These are phyloP conservation scores for Royoungia palumana DNA, from an alignment of 768 basidiomycete genomes.

Conservation along the genomic window DNA sequence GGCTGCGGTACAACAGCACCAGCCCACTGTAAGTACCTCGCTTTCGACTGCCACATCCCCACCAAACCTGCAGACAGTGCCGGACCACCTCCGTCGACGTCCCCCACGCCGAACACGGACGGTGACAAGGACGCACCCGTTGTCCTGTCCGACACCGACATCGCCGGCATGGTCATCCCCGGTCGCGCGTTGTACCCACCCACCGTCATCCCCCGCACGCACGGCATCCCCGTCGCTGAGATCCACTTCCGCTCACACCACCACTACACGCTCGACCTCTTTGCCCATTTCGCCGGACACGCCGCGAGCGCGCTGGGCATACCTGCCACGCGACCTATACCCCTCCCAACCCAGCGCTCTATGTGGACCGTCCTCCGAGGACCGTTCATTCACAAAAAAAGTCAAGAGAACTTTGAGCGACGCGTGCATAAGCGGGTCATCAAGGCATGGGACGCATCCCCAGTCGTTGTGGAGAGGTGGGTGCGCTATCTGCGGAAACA, in stretches of 20 bases:
- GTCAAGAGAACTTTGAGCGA: conserved; percentile 93
- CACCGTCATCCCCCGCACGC: conserved; percentile 54
- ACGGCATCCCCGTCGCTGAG: conserved; percentile 73
- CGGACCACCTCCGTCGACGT: background rate
- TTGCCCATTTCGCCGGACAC: conserved; percentile 79
- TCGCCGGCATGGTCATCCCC: conserved; percentile 55
- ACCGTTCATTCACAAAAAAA: conserved; percentile 91
- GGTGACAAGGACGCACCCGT: conserved; percentile 4
- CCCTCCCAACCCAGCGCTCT: conserved; percentile 69
- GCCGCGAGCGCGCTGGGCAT: conserved; percentile 84
- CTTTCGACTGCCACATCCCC: background rate
- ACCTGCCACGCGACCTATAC: conserved; percentile 60
- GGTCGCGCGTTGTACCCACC: conserved; percentile 59
- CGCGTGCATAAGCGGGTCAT: conserved; percentile 79
- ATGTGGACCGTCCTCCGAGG: conserved; percentile 84
- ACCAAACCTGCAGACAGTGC: conserved; percentile 1
- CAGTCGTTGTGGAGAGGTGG: conserved; percentile 77
- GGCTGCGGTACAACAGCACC: conserved; percentile 17
- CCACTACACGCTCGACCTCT: conserved; percentile 64
- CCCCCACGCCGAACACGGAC: background rate
- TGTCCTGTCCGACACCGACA: conserved; percentile 36
- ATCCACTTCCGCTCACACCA: conserved; percentile 83
- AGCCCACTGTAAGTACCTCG: conserved; percentile 12
- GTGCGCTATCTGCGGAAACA: conserved; percentile 73
- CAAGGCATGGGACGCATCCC: conserved; percentile 88